Evolutionary conservation across 164 flowering plant species (phyloP), one percentile per base, ranked within the genome.

Genomic region (Annona cherimola): DNA sequence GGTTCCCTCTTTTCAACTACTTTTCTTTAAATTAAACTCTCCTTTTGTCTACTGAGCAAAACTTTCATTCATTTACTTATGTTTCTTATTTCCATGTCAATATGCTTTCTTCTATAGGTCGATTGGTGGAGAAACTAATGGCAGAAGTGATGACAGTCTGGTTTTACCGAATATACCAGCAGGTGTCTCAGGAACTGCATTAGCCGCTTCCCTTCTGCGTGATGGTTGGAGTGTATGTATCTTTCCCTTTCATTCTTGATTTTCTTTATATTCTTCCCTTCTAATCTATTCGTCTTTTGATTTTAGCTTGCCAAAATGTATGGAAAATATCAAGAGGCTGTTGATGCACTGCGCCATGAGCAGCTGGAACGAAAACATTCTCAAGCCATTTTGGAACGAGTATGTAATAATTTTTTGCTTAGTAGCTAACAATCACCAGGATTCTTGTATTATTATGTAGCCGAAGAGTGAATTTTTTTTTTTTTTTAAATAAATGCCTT

Each of bases 151-250:
- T 42, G 85, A 83, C 71, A 71, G 78, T 79, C 80, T 43, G 76
- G 73, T 89, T 79, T 83, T 88, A 40, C 98, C 98, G 1, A 85
- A 64, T 72, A 69, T 91, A 68, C 94, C 98, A 11, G 80, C 61
- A 2, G 96, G 96, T 76, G 86, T 95, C 73, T 95, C 99, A 7
- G 98, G 98, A 77, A 95, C 99, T 55, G 98, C 99, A 68, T 79
- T 95, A 75, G 98, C 99, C 1, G 98, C 99, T 79, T 89, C 98
- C 19, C 98, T 95, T 74, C 81, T 95, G 66, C 93, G 98, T 57
- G 96, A 95, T 80, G 99, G 99, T 14, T 95, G 99, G 99, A 91
- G 96, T 89, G 97, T 94, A 71, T 85, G 98, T 81, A 40, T 2
- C 55, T 67, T 69, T n/a, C 26, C 59, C 39, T 71, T 63, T 50